A percentile compares a stretch with the other conserved stretches of the same genome.
These are phyloP conservation scores for Aspergillus sclerotiicarbonarius DNA, from an alignment of 495 filamentous ascomycete genomes.

Conservation along the genomic window DNA sequence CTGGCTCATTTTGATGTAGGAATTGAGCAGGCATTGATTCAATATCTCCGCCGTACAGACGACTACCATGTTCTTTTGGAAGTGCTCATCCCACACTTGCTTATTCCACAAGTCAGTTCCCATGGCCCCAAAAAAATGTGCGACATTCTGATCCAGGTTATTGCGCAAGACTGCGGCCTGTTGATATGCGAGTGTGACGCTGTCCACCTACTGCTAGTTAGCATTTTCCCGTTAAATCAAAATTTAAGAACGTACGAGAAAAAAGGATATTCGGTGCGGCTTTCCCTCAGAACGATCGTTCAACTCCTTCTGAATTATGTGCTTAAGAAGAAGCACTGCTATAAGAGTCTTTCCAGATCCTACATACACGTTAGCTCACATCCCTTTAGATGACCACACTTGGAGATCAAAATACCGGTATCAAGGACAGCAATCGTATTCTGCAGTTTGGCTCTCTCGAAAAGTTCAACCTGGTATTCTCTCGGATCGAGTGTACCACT, in stretches of 20 bases:
- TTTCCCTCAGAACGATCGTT: slow-evolving; percentile 62
- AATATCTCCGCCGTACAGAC: slow-evolving; percentile 93
- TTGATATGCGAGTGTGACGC: slow-evolving; percentile 87
- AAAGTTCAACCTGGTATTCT: slow-evolving; percentile 91
- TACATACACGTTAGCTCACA: slow-evolving; percentile 26
- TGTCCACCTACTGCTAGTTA: slow-evolving; percentile 64
- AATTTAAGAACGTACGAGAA: slow-evolving; percentile 56
- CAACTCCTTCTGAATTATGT: slow-evolving; percentile 76
- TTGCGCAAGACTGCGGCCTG: slow-evolving; percentile 78
- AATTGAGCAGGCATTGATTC: slow-evolving; percentile 71
- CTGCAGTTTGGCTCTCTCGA: slow-evolving; percentile 78
- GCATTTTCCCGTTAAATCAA: neutral
- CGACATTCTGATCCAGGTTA: slow-evolving; percentile 80
- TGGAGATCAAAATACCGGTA: slow-evolving; percentile 58
- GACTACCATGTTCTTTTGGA: slow-evolving; percentile 76
- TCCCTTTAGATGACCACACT: neutral
- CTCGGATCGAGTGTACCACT: slow-evolving; percentile 64
- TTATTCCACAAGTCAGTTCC: slow-evolving; percentile 63
- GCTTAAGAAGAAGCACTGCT: slow-evolving; percentile 79
- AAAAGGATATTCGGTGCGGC: slow-evolving; percentile 70
- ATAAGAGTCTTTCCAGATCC: slow-evolving; percentile 97
- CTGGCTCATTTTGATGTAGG: slow-evolving; percentile 74
- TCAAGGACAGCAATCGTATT: slow-evolving; percentile 97
- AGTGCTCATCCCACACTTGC: slow-evolving; percentile 65
- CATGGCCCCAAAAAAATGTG: slow-evolving; percentile 75